Conservation (phyloP, 2,329 filamentous ascomycete species). For the Aspergillus phoenicis region DNA sequence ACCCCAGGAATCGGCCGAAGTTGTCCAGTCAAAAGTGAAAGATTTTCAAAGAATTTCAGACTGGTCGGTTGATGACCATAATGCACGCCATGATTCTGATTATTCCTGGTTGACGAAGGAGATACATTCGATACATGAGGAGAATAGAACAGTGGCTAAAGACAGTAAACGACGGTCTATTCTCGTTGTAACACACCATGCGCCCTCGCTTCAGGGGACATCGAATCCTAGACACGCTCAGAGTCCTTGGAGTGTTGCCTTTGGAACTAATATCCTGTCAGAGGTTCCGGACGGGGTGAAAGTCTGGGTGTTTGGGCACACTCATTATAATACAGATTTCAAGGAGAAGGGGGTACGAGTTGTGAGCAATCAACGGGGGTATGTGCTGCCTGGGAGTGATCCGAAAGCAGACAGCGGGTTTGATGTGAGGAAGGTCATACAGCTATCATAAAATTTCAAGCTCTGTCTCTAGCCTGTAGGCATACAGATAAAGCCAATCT, state of each 20-base stretch:
- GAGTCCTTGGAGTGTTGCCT: constrained; percentile 54
- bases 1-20: constrained; percentile 38
- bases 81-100: constrained; percentile 52
- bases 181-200: constrained; percentile 61
- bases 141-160: not conserved
- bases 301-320: constrained; percentile 51
- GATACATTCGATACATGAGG: constrained; percentile 28
- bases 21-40: constrained; percentile 51
- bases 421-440: not conserved
- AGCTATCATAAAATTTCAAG: not conserved
- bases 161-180: constrained; percentile 27
- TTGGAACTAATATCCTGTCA: constrained; percentile 55
- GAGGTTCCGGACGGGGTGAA: constrained; percentile 32
- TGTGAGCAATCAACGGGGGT: constrained; percentile 50
- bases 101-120: constrained; percentile 53
- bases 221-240: constrained; percentile 53
- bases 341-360: constrained; percentile 37
- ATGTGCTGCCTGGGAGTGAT: constrained; percentile 33
- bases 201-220: constrained; percentile 54
- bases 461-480: not conserved
- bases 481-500: not conserved
- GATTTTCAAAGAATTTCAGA: constrained; percentile 58
- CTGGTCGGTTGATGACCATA: constrained; percentile 57
- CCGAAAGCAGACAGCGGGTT: not conserved
- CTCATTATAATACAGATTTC: constrained; percentile 49